These are phyloP conservation scores for Lepiota brunneoincarnata DNA, from an alignment of 768 basidiomycete species.

Conservation along the genomic window DNA sequence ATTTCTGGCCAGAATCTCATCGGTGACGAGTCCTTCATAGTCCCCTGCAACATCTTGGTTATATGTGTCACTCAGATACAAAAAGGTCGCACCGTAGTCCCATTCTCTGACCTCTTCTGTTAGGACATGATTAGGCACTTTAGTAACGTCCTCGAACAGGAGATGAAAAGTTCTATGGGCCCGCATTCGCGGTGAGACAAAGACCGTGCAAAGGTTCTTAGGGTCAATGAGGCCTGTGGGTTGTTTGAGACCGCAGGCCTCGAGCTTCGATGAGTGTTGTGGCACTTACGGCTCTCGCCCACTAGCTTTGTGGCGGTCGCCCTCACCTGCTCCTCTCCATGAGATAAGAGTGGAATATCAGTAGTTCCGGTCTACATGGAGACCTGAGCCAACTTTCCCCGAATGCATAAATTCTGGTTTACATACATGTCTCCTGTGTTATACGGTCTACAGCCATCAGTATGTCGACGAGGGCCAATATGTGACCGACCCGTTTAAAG, in stretches of 20 bases:
- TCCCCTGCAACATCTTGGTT: conserved; percentile 45
- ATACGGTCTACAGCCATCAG: neutral
- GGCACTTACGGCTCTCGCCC: conserved; percentile 69
- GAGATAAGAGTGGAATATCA: conserved; percentile 83
- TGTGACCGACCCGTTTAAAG: conserved; percentile 66
- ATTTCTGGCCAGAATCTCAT: conserved; percentile 69
- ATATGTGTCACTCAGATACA: neutral
- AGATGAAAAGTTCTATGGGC: conserved; percentile 86
- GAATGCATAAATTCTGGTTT: neutral
- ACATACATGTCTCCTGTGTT: conserved; percentile 59
- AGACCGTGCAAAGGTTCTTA: conserved; percentile 65
- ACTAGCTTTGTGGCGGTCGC: conserved; percentile 64
- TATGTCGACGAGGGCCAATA: neutral
- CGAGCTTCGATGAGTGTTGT: neutral
- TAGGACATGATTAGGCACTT: conserved; percentile 48
- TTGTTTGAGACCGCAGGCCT: neutral
- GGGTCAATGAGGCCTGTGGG: conserved; percentile 73
- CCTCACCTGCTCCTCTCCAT: conserved; percentile 70
- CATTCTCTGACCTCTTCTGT: conserved; percentile 78
- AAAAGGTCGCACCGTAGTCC: conserved; percentile 61
- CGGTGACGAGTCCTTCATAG: conserved; percentile 79
- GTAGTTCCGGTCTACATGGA: conserved; percentile 70
- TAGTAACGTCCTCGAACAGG: conserved; percentile 51
- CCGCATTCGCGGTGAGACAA: conserved; percentile 85
- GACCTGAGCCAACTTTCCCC: conserved; percentile 1